Evolutionary conservation across 306 rosid species (phyloP), one percentile per base, ranked within the genome.

Genomic region (Rosa chinensis): DNA sequence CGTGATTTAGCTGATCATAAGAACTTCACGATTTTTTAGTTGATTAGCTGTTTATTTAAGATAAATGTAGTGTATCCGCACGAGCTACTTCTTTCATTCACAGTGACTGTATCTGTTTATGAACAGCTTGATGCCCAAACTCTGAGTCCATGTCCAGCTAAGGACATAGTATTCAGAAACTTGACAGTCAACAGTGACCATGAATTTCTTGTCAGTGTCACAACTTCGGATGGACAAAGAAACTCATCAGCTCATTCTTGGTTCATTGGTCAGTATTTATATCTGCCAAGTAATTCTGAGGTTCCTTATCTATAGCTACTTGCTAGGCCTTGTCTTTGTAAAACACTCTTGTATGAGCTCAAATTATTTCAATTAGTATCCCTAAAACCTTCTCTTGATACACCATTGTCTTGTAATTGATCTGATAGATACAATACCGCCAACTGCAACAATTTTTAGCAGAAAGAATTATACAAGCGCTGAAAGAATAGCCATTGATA

Each of bases 241-340:
- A 91, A 79, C 73, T 86, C 87, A 20, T 86, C 91, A 43, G 47
- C 86, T 83, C 86, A 87, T 78, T 89, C 89, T 52, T 89, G 96
- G 96, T 89, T 84, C 69, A 86, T 91, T 11, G 96, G 96, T 91
- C 64, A 86, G 86, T 78, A 18, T 10, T 39, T 11, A 17, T 47
- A 5, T 17, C 16, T 71, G 28, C 45, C 1, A 17, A 66, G 9
- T 17, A 17, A 42, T 66, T 39, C 13, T 40, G n/a, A 62, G 17
- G 68, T n/a, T 44, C 5, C 14, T 72, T 70, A 8, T 20, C 69
- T 25, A 49, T 49, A 49, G 55, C 55, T 13, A 49, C 55, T 49
- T 49, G 55, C 55, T 49, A 49, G 55, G 18, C n/a, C 17, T 75
- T 43, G 9, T 8, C 8, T 4, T 8, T 39, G 28, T 11, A 40